Conservation (phyloP, 1,284 basidiomycete species). For the Malassezia furfur region DNA sequence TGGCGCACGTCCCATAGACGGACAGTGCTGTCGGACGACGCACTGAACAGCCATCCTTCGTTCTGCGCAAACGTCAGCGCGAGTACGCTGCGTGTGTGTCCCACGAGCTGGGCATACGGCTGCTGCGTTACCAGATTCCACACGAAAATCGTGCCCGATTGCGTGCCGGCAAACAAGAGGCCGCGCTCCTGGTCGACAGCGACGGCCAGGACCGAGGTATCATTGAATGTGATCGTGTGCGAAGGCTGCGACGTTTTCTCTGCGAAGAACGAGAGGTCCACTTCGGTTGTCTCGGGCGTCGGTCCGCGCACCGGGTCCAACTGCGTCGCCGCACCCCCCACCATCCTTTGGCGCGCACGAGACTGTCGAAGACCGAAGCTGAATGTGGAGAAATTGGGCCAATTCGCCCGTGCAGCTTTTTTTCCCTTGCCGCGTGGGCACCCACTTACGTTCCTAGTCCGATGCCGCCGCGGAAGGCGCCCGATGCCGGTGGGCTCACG, state of each 20-base stretch:
- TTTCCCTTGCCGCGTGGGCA: no score
- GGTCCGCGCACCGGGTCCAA: neutral
- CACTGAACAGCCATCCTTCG: constrained; percentile 44
- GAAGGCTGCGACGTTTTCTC: constrained; percentile 4
- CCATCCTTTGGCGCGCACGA: neutral
- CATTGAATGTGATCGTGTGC: constrained; percentile 28
- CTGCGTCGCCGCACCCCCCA: neutral
- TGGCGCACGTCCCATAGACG: constrained; percentile 75
- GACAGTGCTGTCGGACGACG: constrained; percentile 33
- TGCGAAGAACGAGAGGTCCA: no score
- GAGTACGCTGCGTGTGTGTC: constrained; percentile 76
- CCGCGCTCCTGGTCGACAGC: constrained; percentile 28
- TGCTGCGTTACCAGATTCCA: constrained; percentile 33
- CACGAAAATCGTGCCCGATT: constrained; percentile 30
- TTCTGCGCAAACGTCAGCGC: constrained; percentile 65
- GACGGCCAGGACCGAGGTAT: constrained; percentile 32
- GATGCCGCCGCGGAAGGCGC: constrained; percentile 9
- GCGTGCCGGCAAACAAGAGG: constrained; percentile 30
- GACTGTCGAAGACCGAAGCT: no score
- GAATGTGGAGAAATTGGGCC: neutral
- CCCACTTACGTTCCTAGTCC: no score
- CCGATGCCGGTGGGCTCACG: constrained; percentile 23
- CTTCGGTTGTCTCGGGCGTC: no score
- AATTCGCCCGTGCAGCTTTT: neutral
- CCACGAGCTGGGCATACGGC: constrained; percentile 45